phyloP scores from a whole-genome alignment of 1,284 basidiomycete species.

The Wallemia mellicola region DNA sequence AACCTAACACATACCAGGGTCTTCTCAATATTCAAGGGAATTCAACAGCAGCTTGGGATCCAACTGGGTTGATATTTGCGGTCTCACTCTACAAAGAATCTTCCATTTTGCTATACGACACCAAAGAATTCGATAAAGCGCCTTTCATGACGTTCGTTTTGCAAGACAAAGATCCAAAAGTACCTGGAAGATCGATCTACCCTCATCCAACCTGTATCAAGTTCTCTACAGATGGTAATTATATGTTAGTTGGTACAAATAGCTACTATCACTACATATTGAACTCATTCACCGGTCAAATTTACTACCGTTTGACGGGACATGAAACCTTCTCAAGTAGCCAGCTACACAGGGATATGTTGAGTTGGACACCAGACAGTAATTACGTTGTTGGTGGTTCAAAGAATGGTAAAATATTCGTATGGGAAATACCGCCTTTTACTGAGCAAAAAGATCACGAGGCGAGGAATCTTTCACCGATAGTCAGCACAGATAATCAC shows the following conservation, averaged over 20 bases:
- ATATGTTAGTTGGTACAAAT: slow-evolving; percentile 70
- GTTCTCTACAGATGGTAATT: slow-evolving; percentile 70
- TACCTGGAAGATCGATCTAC: not conserved
- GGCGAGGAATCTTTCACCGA: slow-evolving; percentile 26
- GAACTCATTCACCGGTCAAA: slow-evolving; percentile 53
- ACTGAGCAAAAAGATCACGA: slow-evolving; percentile 18
- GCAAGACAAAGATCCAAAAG: not conserved
- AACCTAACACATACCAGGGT: too few species aligned
- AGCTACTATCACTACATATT: slow-evolving; percentile 73
- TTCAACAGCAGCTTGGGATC: slow-evolving; percentile 69
- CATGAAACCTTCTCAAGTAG: slow-evolving; percentile 45
- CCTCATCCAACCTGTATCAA: slow-evolving; percentile 46
- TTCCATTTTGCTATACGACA: slow-evolving; percentile 62
- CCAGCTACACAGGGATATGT: slow-evolving; percentile 37
- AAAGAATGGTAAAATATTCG: slow-evolving; percentile 39
- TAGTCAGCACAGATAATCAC: slow-evolving; percentile 41
- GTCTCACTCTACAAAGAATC: slow-evolving; percentile 64
- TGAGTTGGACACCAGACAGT: slow-evolving; percentile 71
- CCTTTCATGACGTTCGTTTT: slow-evolving; percentile 26
- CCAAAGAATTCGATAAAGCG: slow-evolving; percentile 52
- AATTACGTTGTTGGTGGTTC: slow-evolving; percentile 57
- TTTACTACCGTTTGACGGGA: slow-evolving; percentile 55
- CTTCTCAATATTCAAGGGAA: slow-evolving; percentile 24
- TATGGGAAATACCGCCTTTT: slow-evolving; percentile 33
- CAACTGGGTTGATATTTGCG: slow-evolving; percentile 66